Conservation (phyloP, 2,329 filamentous ascomycete species). For the Fusarium brevicatenulatum region DNA sequence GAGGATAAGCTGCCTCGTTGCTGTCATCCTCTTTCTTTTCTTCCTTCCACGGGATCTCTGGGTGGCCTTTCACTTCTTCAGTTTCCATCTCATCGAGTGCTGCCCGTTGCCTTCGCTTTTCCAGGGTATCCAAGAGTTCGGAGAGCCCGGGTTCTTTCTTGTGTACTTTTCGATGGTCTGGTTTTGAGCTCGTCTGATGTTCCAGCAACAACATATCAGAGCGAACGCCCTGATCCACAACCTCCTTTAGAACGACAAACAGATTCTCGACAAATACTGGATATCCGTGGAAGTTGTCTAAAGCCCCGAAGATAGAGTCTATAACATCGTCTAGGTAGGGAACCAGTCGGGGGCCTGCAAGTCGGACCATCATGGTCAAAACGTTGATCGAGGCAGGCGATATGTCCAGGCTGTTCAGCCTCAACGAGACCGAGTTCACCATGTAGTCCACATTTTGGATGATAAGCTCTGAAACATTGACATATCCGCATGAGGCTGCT, state of each 20-base stretch:
- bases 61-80: conserved; percentile 45
- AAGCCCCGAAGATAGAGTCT: conserved; percentile 86
- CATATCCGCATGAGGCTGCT: conserved; percentile 79
- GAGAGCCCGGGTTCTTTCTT: conserved; percentile 51
- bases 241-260: conserved; percentile 82
- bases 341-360: conserved; percentile 83
- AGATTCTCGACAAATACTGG: conserved; percentile 84
- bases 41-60: conserved; percentile 52
- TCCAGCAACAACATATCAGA: conserved; percentile 61
- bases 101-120: conserved; percentile 58
- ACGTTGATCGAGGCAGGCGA: conserved; percentile 92
- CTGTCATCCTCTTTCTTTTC: conserved; percentile 49
- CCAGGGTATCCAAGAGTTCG: conserved; percentile 67
- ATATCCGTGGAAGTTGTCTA: conserved; percentile 97
- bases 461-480: conserved; percentile 78
- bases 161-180: conserved; percentile 56
- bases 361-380: conserved; percentile 89
- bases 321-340: conserved; percentile 94
- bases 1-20: conserved; percentile 49
- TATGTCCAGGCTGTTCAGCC: conserved; percentile 91
- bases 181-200: conserved; percentile 48
- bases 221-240: conserved; percentile 83
- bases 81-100: conserved; percentile 49
- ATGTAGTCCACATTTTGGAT: conserved; percentile 96
- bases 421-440: conserved; percentile 89